A percentile compares a stretch with the other conserved stretches of the same genome.
Conservation (phyloP, 148 eudicot species). For the Euryodendron excelsum region DNA sequence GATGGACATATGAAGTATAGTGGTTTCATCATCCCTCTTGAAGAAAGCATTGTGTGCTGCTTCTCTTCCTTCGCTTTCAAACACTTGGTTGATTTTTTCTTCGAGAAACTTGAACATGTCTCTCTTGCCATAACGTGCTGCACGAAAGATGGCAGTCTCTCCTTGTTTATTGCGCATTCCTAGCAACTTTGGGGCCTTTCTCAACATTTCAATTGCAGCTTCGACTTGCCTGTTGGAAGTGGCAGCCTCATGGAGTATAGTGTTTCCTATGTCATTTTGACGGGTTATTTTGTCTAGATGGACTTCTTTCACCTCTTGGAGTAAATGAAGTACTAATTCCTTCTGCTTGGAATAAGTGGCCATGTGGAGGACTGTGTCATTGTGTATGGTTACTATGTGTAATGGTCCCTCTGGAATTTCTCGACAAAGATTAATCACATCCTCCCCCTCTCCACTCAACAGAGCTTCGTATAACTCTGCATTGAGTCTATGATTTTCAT, state of each 20-base stretch:
- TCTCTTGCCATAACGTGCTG: constrained; percentile 7
- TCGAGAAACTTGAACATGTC: neutral
- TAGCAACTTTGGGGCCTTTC: neutral
- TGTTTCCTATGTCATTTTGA: too few relatives aligned
- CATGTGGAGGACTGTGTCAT: neutral
- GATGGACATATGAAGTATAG: constrained; percentile 10
- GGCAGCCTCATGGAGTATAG: too few relatives aligned
- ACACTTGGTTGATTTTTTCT: neutral
- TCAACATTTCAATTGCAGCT: too few relatives aligned
- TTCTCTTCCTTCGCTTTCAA: too few relatives aligned
- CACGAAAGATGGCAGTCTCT: constrained; percentile 7
- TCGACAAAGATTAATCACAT: neutral
- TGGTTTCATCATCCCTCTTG: constrained; percentile 1
- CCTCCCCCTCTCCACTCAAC: neutral
- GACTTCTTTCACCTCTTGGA: too few relatives aligned
- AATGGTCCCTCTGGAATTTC: neutral
- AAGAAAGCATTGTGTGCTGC: neutral
- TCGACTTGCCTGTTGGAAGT: too few relatives aligned
- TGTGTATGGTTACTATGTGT: neutral
- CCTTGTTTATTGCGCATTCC: neutral
- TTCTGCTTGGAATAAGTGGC: neutral
- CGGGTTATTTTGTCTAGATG: too few relatives aligned
- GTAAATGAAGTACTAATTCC: neutral
- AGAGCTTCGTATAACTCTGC: neutral
- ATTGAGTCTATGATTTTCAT: too few relatives aligned